Percentiles rank a stretch among this genome's conserved stretches.
phyloP scores from a whole-genome alignment of 257 asterid species.

The Solanum medicagineum region DNA sequence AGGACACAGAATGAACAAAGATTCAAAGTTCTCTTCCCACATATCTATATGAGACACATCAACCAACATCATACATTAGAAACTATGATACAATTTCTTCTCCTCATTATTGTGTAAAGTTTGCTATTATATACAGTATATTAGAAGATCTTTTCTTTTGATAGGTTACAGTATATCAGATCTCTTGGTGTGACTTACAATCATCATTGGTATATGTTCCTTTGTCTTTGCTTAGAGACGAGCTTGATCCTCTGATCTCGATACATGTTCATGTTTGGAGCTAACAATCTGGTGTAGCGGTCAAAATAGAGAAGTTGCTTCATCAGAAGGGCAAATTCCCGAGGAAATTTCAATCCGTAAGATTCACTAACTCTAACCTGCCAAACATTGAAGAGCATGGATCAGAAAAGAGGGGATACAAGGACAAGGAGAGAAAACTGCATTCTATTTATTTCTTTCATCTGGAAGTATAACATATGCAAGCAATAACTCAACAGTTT shows the following conservation, averaged over 20 bases:
- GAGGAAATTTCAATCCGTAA: conserved; percentile 85
- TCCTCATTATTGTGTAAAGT: not conserved
- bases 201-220: conserved; percentile 19
- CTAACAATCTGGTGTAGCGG: conserved; percentile 81
- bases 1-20: too few relatives aligned
- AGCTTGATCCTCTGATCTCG: conserved; percentile 84
- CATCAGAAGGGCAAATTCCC: conserved; percentile 96
- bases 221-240: conserved; percentile 37
- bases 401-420: not conserved
- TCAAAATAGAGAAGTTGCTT: conserved; percentile 94
- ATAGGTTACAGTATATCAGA: not conserved
- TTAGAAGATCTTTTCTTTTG: not conserved
- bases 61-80: not conserved
- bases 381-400: not conserved
- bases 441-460: not conserved
- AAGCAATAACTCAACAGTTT: not conserved
- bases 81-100: not conserved
- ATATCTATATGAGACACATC: not conserved
- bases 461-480: not conserved
- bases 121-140: conserved; percentile 1
- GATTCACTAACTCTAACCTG: conserved; percentile 96
- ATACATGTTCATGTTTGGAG: conserved; percentile 93
- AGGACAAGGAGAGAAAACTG: not conserved
- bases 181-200: not conserved
- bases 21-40: not conserved